Conservation (phyloP, 192 early-diverging fungal genomes). For the Coemansia sp. region DNA sequence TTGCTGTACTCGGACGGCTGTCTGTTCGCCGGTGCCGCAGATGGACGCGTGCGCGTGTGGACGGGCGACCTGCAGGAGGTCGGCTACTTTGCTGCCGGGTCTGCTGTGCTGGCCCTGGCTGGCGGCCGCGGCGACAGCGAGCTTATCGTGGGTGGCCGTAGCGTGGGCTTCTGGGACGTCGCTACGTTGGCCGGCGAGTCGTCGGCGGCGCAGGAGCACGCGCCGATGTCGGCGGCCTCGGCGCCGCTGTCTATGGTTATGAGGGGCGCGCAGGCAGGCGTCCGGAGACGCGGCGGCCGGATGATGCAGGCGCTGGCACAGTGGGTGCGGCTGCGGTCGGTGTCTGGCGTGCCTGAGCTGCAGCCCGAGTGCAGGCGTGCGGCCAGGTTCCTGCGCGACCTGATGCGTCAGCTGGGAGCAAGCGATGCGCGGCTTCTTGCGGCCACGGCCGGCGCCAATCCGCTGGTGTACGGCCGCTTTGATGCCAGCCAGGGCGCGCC, state of each 20-base stretch:
- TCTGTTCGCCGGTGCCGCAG: conserved; percentile 64
- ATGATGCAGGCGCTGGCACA: conserved; percentile 63
- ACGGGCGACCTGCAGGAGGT: conserved; percentile 58
- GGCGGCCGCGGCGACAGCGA: conserved; percentile 39
- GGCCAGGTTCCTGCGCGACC: conserved; percentile 67
- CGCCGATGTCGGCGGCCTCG: not conserved
- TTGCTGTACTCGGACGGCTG: conserved; percentile 47
- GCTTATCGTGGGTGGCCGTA: conserved; percentile 60
- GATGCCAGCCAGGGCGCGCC: conserved; percentile 18
- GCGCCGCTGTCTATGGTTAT: not conserved
- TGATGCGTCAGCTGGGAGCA: conserved; percentile 67
- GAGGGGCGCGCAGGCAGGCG: conserved; percentile 14
- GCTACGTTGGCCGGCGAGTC: conserved; percentile 12
- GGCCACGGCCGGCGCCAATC: conserved; percentile 60
- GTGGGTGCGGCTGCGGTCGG: conserved; percentile 67
- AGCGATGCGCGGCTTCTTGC: conserved; percentile 58
- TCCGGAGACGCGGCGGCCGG: conserved; percentile 7
- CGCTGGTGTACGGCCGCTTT: conserved; percentile 68
- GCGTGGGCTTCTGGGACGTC: conserved; percentile 61
- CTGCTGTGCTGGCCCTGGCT: conserved; percentile 60
- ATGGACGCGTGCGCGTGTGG: conserved; percentile 71
- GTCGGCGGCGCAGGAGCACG: not conserved
- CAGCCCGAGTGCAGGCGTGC: conserved; percentile 70
- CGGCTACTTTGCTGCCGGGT: conserved; percentile 44
- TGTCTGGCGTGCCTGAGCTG: conserved; percentile 64